Evolutionary conservation across 225 moss, liverwort and hornwort species (phyloP), one percentile per base, ranked within the genome.

Genomic region (Physcomitrium patens): DNA sequence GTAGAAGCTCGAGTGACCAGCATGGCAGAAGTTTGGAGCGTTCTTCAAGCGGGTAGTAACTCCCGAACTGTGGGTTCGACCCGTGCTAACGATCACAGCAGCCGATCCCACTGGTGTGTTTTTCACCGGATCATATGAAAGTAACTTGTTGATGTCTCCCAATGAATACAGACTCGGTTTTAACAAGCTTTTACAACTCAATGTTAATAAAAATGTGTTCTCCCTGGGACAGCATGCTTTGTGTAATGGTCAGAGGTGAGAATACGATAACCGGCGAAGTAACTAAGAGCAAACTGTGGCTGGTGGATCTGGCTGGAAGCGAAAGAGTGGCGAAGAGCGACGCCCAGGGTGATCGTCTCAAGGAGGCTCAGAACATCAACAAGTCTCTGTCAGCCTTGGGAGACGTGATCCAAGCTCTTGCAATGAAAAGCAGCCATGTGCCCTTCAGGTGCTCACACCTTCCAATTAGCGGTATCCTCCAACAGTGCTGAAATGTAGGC

Each of bases 311-410:
- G 75, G 99, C 99, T 37, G 99, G 99, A 13, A 99, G 95, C 66
- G 99, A 99, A 69, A 90, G 99, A 76, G 99, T 99, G 16, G 94
- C 99, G 12, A 99, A 99, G 72, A 99, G 93, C 55, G 99, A 99
- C 70, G 99, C 95, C 3, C 93, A 91, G 67, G 99, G 99, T 5
- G 99, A 99, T 70, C 93, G 99, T 18, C 79, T 99, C 37, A 91
- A 87, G 75, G 99, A 99, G 81, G 99, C 95, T 1, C 95, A 99
- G 65, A 91, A 87, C 57, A 99, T 99, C 81, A 99, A 99, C 80
- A 95, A 95, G 52, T 99, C 99, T 15, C 79, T 99, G 75, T 95
- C 99, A 19, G 91, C 99, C 0, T 72, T 99, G 17, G 99, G 95
- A 60, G 99, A 99, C 68, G 99, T 99, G 15, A 99, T 99, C 63